Evolutionary conservation across 139 green algal species (phyloP), one percentile per base, ranked within the genome.

Genomic region (Chlamydomonas sphaeroides): DNA sequence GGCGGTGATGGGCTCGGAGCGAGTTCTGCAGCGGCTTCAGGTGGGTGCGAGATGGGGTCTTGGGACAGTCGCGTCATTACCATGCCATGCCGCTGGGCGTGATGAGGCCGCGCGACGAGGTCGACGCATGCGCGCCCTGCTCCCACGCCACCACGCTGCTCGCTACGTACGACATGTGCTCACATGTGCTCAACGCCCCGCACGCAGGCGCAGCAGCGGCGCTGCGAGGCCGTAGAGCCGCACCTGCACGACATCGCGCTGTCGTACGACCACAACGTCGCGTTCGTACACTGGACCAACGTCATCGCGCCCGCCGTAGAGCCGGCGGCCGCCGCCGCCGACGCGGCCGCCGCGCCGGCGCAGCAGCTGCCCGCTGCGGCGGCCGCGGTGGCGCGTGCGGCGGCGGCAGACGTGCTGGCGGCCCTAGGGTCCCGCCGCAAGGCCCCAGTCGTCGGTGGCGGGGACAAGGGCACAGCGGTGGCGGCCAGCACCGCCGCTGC

Each of bases 251-350:
- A 82, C 62, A 61, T 82, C 21, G 75, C 75, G 20, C 61, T 82
- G 45, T 65, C 42, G n/a, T 39, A 63, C 21, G 62, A 82, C 33
- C 62, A 82, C 59, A 82, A 82, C 33, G 65, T 82, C 33, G 75
- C 75, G n/a, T 82, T 82, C 75, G 75, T 82, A 53, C 75, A 82
- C 75, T 82, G 62, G 62, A 33, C 59, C 61, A 82, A 82, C 62
- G 21, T 49, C 33, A 30, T 82, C 6, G 42, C 42, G 42, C 75
- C 75, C 0, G 62, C 41, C 1, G 15, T 62, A 0, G 32, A 51
- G 45, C 75, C 62, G 73, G 25, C 21, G 25, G 18, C 73, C 73
- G 61, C 41, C 39, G 5, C 59, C 59, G 28, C 39, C 45, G 39
- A 56, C 35, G 25, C 36, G 35, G 35, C 49, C 21, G 48, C 49